Conservation (phyloP, 1,284 basidiomycete genomes). For the Trichosporon sp. region DNA sequence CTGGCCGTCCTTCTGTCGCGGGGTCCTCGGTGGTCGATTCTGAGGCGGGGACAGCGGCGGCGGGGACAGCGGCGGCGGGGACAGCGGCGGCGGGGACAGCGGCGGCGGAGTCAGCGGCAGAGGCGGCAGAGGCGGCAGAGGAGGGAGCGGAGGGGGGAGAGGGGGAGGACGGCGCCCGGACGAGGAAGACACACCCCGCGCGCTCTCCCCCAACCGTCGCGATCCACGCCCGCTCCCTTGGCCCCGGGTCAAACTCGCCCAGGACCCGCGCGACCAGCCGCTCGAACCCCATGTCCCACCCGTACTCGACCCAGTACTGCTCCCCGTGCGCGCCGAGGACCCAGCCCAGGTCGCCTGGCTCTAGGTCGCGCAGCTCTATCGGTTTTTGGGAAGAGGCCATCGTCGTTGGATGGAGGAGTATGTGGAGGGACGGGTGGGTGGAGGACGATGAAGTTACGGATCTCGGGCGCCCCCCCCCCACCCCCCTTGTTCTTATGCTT, state of each 20-base stretch:
- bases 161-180: neutral
- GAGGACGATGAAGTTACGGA: too few species aligned
- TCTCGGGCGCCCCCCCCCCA: too few species aligned
- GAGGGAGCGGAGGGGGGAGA: neutral
- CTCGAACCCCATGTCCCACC: constrained; percentile 12
- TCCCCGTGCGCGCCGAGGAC: constrained; percentile 12
- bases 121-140: neutral
- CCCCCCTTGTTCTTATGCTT: too few species aligned
- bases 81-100: too few species aligned
- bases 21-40: too few species aligned
- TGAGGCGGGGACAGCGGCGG: too few species aligned
- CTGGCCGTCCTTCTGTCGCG: neutral
- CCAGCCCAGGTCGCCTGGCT: constrained; percentile 19
- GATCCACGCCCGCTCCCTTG: constrained; percentile 12
- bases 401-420: neutral
- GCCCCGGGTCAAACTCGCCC: neutral
- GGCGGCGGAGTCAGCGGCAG: too few species aligned
- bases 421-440: neutral
- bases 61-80: too few species aligned
- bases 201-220: constrained; percentile 14
- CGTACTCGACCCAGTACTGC: constrained; percentile 10
- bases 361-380: constrained; percentile 5
- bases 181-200: constrained; percentile 13
- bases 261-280: constrained; percentile 11
- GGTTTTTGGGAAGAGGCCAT: neutral